phyloP scores from a whole-genome alignment of 78 protist species.

The Tieghemostelium lacteum region DNA sequence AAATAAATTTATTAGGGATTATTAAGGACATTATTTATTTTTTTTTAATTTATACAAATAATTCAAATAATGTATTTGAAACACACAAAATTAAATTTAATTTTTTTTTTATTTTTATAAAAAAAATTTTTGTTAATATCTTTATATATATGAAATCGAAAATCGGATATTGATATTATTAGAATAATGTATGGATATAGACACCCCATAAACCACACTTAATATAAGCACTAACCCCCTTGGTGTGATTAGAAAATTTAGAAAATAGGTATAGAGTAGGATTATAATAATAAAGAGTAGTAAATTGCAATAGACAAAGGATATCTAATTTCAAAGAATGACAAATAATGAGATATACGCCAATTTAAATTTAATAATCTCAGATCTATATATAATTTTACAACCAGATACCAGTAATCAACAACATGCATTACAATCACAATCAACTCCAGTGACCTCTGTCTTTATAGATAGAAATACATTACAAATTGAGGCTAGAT shows the following conservation, averaged over 20 bases:
- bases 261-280: background rate
- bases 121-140: too few species aligned
- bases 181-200: background rate
- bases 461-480: conserved; percentile 69
- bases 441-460: conserved; percentile 11
- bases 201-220: background rate
- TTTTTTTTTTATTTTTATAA: too few species aligned
- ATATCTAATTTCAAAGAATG: too few species aligned
- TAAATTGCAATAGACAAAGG: background rate
- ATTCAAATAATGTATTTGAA: too few species aligned
- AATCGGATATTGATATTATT: too few species aligned
- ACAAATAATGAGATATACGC: conserved; percentile 19
- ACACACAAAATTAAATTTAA: too few species aligned
- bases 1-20: too few species aligned
- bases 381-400: conserved; percentile 44
- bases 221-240: background rate
- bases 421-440: background rate
- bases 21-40: too few species aligned
- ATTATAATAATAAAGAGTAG: too few species aligned
- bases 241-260: too few species aligned
- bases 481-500: conserved; percentile 44
- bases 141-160: too few species aligned
- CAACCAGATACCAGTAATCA: conserved; percentile 63
- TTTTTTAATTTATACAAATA: too few species aligned
- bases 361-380: conserved; percentile 42